Conservation (phyloP, 108 stramenopile genomes). For the Cylindrotheca fusiformis region DNA sequence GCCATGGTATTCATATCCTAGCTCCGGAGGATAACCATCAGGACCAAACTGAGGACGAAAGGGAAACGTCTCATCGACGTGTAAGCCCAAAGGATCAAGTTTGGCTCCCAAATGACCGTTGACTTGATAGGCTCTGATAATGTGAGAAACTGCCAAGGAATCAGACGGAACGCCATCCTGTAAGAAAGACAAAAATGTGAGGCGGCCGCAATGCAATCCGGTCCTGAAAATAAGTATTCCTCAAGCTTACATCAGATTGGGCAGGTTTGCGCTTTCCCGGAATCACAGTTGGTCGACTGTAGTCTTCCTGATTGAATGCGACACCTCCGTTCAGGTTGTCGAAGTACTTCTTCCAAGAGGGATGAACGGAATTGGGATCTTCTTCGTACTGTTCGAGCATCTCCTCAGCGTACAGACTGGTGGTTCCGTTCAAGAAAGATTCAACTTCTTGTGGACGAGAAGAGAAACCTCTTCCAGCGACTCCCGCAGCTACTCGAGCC, state of each 20-base stretch:
- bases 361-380: conserved; percentile 72
- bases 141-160: conserved; percentile 86
- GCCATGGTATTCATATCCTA: conserved; percentile 90
- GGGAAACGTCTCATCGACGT: conserved; percentile 79
- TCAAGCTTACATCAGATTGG: background rate
- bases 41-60: conserved; percentile 43
- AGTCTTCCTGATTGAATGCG: conserved; percentile 37
- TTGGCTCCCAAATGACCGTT: conserved; percentile 95
- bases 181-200: background rate
- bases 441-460: conserved; percentile 32
- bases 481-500: background rate
- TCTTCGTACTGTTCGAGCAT: conserved; percentile 73
- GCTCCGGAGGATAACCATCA: conserved; percentile 72
- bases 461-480: background rate
- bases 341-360: conserved; percentile 63
- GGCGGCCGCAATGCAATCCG: background rate
- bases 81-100: conserved; percentile 93
- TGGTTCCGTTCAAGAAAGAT: conserved; percentile 73
- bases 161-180: conserved; percentile 76
- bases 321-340: conserved; percentile 50
- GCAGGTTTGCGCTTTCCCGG: conserved; percentile 27
- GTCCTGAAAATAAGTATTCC: background rate
- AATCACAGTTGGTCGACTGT: conserved; percentile 35
- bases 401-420: conserved; percentile 78
- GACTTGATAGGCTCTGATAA: conserved; percentile 98